These are phyloP conservation scores for Metschnikowia cubensis DNA, from an alignment of 805 yeast genomes.

Conservation along the genomic window DNA sequence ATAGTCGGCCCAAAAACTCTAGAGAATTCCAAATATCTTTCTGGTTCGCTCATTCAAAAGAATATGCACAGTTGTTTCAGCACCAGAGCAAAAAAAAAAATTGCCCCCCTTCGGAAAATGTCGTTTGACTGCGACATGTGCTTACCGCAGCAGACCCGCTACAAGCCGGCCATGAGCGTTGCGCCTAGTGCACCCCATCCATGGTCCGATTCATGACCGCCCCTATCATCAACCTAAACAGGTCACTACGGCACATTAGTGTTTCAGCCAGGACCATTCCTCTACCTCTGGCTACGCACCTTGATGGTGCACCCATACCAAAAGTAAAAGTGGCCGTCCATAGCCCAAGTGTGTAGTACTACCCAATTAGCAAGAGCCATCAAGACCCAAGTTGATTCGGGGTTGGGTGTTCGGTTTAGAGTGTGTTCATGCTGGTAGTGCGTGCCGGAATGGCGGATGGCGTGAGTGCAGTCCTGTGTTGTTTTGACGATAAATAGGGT, in stretches of 20 bases:
- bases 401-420: neutral
- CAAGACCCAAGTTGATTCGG: too few species aligned
- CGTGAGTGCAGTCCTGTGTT: constrained; percentile 2
- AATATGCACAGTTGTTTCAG: constrained; percentile 1
- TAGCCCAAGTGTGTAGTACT: neutral
- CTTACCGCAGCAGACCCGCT: constrained; percentile 4
- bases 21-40: neutral
- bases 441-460: neutral
- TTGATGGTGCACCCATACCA: neutral
- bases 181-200: neutral
- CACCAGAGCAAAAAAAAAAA: neutral
- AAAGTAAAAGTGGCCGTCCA: too few species aligned
- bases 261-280: neutral
- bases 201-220: neutral
- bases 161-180: neutral
- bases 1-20: neutral
- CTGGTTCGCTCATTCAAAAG: neutral
- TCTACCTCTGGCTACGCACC: neutral
- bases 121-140: constrained; percentile 4
- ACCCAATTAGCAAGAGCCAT: neutral
- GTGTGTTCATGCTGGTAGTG: neutral
- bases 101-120: constrained; percentile 3
- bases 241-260: neutral
- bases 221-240: neutral
- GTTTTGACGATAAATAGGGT: neutral